Percentiles rank a stretch among this genome's conserved stretches.
phyloP scores from a whole-genome alignment of 768 basidiomycete genomes.

The Agaricus subrufescens region DNA sequence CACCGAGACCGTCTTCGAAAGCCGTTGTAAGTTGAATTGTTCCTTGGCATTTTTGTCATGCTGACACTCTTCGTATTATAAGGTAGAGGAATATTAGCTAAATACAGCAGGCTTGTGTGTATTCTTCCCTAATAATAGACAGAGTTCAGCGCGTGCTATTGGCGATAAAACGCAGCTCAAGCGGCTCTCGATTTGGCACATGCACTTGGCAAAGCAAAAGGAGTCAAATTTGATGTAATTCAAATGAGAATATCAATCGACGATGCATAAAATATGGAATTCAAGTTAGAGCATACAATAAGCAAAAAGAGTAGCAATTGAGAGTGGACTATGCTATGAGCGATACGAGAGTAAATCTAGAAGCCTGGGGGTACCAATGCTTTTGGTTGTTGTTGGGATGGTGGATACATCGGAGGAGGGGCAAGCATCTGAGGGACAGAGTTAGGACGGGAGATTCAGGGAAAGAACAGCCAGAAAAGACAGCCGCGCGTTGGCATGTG shows the following conservation, averaged over 20 bases:
- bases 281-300: background rate
- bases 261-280: slow-evolving; percentile 11
- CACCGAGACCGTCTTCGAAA: slow-evolving; percentile 35
- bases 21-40: slow-evolving; percentile 25
- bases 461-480: slow-evolving; percentile 3
- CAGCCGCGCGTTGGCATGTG: background rate
- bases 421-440: slow-evolving; percentile 62
- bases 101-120: slow-evolving; percentile 3
- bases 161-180: slow-evolving; percentile 6
- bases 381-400: slow-evolving; percentile 41
- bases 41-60: background rate
- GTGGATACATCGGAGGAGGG: slow-evolving; percentile 55
- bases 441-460: slow-evolving; percentile 11
- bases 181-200: background rate
- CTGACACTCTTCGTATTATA: slow-evolving; percentile 5
- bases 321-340: slow-evolving; percentile 13
- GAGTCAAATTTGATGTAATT: background rate
- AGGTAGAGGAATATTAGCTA: slow-evolving; percentile 25
- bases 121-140: slow-evolving; percentile 11
- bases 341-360: slow-evolving; percentile 26
- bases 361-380: slow-evolving; percentile 84
- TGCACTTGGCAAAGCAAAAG: background rate
- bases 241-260: background rate
- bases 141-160: slow-evolving; percentile 1
- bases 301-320: background rate